Conservation (phyloP, 768 basidiomycete genomes). For the Auriscalpium microsporum region DNA sequence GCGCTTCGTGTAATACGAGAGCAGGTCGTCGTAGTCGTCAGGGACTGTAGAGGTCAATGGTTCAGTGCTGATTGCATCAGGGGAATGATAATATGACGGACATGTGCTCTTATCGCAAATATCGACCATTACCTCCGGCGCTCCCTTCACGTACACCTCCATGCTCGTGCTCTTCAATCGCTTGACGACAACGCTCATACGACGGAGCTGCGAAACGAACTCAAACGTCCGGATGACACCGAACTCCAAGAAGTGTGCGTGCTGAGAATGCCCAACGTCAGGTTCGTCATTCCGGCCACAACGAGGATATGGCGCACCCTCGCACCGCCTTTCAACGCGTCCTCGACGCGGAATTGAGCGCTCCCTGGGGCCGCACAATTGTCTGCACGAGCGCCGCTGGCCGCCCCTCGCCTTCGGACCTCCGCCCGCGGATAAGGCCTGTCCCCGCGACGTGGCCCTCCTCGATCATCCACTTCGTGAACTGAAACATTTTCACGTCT, state of each 20-base stretch:
- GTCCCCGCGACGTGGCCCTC: constrained; percentile 75
- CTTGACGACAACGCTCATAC: constrained; percentile 99
- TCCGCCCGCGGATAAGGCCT: constrained; percentile 58
- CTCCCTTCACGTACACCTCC: constrained; percentile 99
- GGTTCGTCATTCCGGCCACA: not conserved
- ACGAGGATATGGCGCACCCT: constrained; percentile 43
- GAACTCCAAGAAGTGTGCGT: constrained; percentile 93
- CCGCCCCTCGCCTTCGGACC: constrained; percentile 40
- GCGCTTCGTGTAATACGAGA: constrained; percentile 93
- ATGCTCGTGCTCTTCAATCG: constrained; percentile 87
- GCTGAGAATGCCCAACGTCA: constrained; percentile 36
- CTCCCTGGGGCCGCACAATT: constrained; percentile 96
- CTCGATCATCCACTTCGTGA: constrained; percentile 92
- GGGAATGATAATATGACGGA: constrained; percentile 31
- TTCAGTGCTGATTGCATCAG: not conserved
- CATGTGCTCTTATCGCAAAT: constrained; percentile 92
- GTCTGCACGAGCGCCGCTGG: constrained; percentile 91
- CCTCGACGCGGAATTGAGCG: constrained; percentile 82
- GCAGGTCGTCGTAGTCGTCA: constrained; percentile 88
- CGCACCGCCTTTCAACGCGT: constrained; percentile 77
- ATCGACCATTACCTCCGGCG: constrained; percentile 94
- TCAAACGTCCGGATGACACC: constrained; percentile 96
- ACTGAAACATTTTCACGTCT: constrained; percentile 97
- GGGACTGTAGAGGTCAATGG: constrained; percentile 52
- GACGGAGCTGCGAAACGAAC: constrained; percentile 84